Base-by-base conservation (phyloP, 2,329 filamentous ascomycete genomes). In the Hymenoscyphus fructigenus region DNA sequence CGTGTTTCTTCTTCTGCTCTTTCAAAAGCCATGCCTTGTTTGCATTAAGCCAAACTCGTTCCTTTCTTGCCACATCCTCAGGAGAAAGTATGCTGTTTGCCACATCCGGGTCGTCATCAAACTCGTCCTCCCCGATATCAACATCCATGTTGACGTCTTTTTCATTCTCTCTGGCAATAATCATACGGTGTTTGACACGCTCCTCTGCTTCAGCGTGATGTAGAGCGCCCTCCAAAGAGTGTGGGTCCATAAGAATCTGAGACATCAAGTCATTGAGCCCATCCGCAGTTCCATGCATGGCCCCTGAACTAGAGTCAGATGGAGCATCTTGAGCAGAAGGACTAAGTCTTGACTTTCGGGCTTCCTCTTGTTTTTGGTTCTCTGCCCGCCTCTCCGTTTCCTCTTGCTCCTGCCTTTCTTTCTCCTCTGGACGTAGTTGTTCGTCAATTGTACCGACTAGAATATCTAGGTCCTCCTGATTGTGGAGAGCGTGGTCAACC, bases 21-120 rank as follows among this genome's bases (percentile, higher is more conserved):
- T 88, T 85, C 9, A 94, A 91, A 47, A 99, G 83, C 85, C 93
- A 99, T 70, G 96, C 92, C 75, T 95, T 93, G 77, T 99, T 98
- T 75, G 93, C 89, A 66, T 94, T 93, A 55, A 96, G 88, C 95
- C 95, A 99, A 61, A 98, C 91, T 66, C 88, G 87, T 76, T 97
- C 93, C 76, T 97, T 98, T 74, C 93, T 86, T 38, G 85, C 85
- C 1, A 89, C 86, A 78, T 98, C 93, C 2, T 87, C 85, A 0
- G 88, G 85, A 0, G 84, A 85, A 5, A 98, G 83, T 41, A 93
- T 78, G 74, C 93, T 97, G 71, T 91, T 91, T 65, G 84, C 80
- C 5, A 99, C 92, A 76, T 99, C 95, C 0, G 88, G 90, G 68
- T 99, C 95, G 71, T 96, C 88, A 44, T 89, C 91, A 73, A 98